These are phyloP conservation scores for Coemansia pectinata DNA, from an alignment of 192 early-diverging fungal genomes.

Conservation along the genomic window DNA sequence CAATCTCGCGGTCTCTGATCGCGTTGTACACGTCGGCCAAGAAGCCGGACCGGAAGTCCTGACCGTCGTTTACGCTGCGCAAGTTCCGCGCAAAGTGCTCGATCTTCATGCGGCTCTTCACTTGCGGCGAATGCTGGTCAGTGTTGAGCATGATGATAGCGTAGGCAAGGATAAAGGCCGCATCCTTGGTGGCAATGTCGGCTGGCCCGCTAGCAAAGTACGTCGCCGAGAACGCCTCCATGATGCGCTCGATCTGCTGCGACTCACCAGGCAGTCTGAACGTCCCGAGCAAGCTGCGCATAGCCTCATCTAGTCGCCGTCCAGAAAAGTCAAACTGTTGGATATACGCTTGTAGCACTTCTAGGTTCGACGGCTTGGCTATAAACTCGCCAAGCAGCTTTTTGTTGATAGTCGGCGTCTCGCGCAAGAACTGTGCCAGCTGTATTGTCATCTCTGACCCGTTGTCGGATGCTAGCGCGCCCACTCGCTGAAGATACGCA, in stretches of 20 bases:
- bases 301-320: conserved; percentile 87
- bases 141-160: conserved; percentile 98
- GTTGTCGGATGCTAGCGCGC: conserved; percentile 25
- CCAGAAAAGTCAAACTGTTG: conserved; percentile 84
- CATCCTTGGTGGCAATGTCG: conserved; percentile 75
- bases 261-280: conserved; percentile 98
- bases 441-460: conserved; percentile 31
- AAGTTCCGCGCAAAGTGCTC: conserved; percentile 89
- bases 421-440: conserved; percentile 75
- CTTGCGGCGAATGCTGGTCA: conserved; percentile 95
- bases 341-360: conserved; percentile 84
- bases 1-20: conserved; percentile 90
- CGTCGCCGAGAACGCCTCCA: conserved; percentile 84
- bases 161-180: conserved; percentile 86
- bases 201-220: conserved; percentile 69
- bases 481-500: conserved; percentile 67
- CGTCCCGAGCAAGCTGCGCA: conserved; percentile 87
- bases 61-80: conserved; percentile 81
- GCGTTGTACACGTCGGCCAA: conserved; percentile 82
- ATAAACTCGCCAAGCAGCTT: conserved; percentile 85
- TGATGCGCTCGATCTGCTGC: conserved; percentile 95
- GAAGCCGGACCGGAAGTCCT: conserved; percentile 82
- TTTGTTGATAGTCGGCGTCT: conserved; percentile 86
- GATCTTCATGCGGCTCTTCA: conserved; percentile 84
- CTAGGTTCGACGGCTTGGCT: conserved; percentile 79